A percentile compares a stretch with the other conserved stretches of the same genome.
Conservation (phyloP, 192 early-diverging fungal species). For the Anaeromyces robustus region DNA sequence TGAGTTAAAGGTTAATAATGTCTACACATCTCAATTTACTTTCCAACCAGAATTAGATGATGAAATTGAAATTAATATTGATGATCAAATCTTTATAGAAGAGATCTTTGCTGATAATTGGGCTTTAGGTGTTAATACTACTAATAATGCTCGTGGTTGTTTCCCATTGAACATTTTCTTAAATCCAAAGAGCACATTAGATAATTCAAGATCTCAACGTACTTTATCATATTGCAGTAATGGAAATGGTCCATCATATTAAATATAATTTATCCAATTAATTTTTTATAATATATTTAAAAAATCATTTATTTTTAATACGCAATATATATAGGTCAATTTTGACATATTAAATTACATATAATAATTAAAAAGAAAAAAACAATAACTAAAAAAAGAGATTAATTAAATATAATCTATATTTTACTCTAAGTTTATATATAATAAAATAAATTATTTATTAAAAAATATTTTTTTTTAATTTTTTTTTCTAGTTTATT, state of each 20-base stretch:
- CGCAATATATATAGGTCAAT: too few relatives aligned
- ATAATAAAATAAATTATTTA: too few relatives aligned
- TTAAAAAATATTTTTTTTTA: too few relatives aligned
- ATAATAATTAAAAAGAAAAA: too few relatives aligned
- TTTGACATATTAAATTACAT: too few relatives aligned
- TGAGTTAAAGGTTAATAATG: neutral
- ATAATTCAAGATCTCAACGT: neutral
- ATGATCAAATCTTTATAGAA: neutral
- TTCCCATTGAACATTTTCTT: neutral
- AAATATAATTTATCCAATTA: neutral
- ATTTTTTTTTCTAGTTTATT: too few relatives aligned
- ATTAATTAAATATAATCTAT: too few relatives aligned
- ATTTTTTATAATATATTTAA: too few relatives aligned
- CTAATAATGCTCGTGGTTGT: neutral
- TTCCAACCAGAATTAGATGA: neutral
- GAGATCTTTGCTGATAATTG: neutral
- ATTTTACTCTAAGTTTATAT: too few relatives aligned
- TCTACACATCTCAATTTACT: neutral
- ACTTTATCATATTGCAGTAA: neutral
- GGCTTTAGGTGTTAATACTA: neutral
- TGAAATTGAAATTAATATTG: neutral
- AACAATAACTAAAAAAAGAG: too few relatives aligned
- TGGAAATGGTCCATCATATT: neutral
- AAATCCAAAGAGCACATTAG: neutral
- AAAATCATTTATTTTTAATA: too few relatives aligned